Evolutionary conservation across 2,329 filamentous ascomycete species (phyloP), one percentile per base, ranked within the genome.

Genomic region (Fusarium armeniacum): DNA sequence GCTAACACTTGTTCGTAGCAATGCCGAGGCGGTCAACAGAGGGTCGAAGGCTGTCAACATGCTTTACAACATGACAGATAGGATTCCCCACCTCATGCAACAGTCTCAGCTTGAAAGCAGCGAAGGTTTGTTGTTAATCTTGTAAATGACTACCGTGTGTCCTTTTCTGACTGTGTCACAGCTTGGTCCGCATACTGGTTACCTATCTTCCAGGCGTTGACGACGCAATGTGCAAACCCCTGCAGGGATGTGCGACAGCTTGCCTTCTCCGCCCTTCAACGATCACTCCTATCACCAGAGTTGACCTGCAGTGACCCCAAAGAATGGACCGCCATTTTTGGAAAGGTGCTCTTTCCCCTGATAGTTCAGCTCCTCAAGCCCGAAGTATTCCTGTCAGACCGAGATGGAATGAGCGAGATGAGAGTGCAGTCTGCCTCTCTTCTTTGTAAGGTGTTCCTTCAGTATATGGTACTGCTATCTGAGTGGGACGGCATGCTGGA

Each of bases 181-280:
- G 96, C 96, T 16, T 99, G 96, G 96, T 94, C 93, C 52, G 93
- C 96, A 11, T 99, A 99, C 79, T 99, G 96, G 96, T 90, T 94
- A 16, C 96, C 95, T 3, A 94, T 99, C 28, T 96, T 99, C 80
- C 89, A 93, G 72, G 92, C 93, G 8, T 83, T 99, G 20, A 96
- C 92, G 5, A 89, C 89, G 6, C 96, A 99, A 81, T 98, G 94
- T 80, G 93, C 93, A 56, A 99, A 98, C 77, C 94, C 94, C 1
- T 98, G 94, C 76, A 91, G 95, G 57, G 94, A 98, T 74, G 93
- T 99, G 62, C 90, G 96, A 5, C 92, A 97, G 74, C 88, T 97
- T 75, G 93, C 96, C 2, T 93, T 98, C 73, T 89, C 91, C 10
- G 93, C 91, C 12, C 84, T 99, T 18, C 95, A 98, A 78, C 88